Evolutionary conservation across 2,329 filamentous ascomycete species (phyloP), one percentile per base, ranked within the genome.

Genomic region (Aspergillus ochraceoroseus): DNA sequence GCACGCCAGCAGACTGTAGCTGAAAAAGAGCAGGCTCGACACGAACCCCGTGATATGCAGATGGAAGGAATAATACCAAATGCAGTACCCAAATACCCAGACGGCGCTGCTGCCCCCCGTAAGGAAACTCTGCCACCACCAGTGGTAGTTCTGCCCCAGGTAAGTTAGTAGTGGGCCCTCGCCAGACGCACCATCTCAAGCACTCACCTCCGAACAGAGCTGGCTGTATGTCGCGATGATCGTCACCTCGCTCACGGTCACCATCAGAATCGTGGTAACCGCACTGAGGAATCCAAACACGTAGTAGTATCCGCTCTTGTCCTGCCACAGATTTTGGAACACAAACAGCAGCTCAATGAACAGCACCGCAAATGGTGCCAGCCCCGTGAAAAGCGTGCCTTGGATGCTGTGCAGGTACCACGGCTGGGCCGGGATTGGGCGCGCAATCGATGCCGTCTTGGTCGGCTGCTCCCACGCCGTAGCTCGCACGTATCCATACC

Each of bases 221-320:
- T 87, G 83, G 32, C 85, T 76, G 64, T 94, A 94, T 11, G 87
- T 83, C 1, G 82, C 81, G 43, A 94, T 86, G 14, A 94, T 78
- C 1, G 85, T 89, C 36, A 89, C 85, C 67, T 92, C 85, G 52
- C 86, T 79, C 19, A 94, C 79, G 0, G 85, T 87, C 28, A 92
- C 64, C 19, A 87, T 72, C 6, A 92, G 67, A 42, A 92, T 83
- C 7, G 78, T 68, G 15, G 74, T 81, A 7, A 92, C 83, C 11
- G 87, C 79, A 5, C 82, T 80, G 48, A 92, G 66, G 68, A 90
- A 94, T 7, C 87, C 87, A 59, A 92, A 94, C 14, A 94, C 82
- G 64, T 94, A 94, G 66, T 94, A 94, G 64, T 89, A 94, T 5
- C 85, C 86, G 57, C 80, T 87, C 71, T 94, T 94, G 65, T 94